Evolutionary conservation across 345 rosid species (phyloP), one percentile per base, ranked within the genome.

Genomic region (Salix brachista): DNA sequence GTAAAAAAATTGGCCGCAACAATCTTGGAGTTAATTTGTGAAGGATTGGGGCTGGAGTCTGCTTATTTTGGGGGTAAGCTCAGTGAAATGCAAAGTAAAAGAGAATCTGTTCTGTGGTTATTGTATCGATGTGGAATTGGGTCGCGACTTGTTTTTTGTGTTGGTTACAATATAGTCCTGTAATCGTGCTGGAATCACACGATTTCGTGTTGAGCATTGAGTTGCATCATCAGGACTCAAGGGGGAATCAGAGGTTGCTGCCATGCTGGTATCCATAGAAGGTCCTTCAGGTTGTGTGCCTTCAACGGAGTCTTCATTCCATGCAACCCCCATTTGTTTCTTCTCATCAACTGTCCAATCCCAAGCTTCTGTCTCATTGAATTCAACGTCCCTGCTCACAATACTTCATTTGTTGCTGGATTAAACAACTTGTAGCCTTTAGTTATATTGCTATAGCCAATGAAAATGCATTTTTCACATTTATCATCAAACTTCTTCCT

Each of bases 1-100:
- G 84, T 77, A 12, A 80, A 46, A 78, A 83, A 36, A 3, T 0
- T 30, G 4, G 32, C 32, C 32, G 32, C 32, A 30, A 30, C 32
- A 30, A 30, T 30, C 32, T 3, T 30, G 4, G 32, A 30, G 32
- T 30, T 30, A 30, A 30, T 30, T 30, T 30, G 32, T 30, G 32
- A 30, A 30, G 32, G 32, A 30, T 30, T 30, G 19, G 52, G 67
- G 48, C 62, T 80, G 10, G 65, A 46, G 9, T 8, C 23, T 0
- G 73, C 37, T 1, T 70, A 62, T n/a, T 72, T 79, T 11, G 10
- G 25, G 6, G 28, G 56, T 23, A 64, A 65, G n/a, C 67, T 62
- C 7, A 68, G 72, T 16, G 50, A 65, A 65, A 32, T 28, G 19
- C 75, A 62, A n/a, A 19, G 70, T 34, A 34, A 30, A 30, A 30